Conservation (phyloP, 2,329 filamentous ascomycete species). For the Botrytis fragariae region DNA sequence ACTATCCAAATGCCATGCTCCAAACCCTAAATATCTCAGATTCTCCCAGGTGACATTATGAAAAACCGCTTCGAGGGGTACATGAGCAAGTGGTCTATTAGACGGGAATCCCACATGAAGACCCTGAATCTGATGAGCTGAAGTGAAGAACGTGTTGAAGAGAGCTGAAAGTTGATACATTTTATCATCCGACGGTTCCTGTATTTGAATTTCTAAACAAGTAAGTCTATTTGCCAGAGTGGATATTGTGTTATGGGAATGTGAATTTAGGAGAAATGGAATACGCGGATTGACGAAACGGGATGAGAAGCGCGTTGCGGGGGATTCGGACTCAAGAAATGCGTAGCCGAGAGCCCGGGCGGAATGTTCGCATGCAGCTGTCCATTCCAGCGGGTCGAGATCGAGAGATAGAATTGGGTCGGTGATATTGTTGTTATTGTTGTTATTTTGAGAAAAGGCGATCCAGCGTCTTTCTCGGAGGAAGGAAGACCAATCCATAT, state of each 20-base stretch:
- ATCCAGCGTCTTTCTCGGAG: constrained; percentile 41
- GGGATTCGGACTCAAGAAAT: constrained; percentile 53
- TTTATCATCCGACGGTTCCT: constrained; percentile 50
- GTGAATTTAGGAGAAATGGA: constrained; percentile 49
- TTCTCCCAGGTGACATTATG: constrained; percentile 60
- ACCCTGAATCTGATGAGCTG: constrained; percentile 58
- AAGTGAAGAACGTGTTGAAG: constrained; percentile 56
- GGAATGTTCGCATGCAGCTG: constrained; percentile 59
- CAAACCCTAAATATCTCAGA: constrained; percentile 61
- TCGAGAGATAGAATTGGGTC: constrained; percentile 44
- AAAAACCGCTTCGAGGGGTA: constrained; percentile 60
- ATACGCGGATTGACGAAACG: constrained; percentile 62
- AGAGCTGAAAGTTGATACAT: constrained; percentile 56
- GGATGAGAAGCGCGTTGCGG: constrained; percentile 44
- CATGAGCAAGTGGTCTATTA: constrained; percentile 46
- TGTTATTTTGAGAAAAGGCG: constrained; percentile 26
- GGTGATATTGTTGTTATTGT: constrained; percentile 6
- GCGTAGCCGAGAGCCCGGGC: constrained; percentile 57
- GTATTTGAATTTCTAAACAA: constrained; percentile 59
- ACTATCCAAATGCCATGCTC: constrained; percentile 60
- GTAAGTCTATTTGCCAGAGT: constrained; percentile 56
- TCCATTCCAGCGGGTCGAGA: constrained; percentile 56
- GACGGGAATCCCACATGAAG: constrained; percentile 62
- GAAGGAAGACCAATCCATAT: constrained; percentile 52
- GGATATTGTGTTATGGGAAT: constrained; percentile 48